A percentile compares a stretch with the other conserved stretches of the same genome.
phyloP scores from a whole-genome alignment of 495 filamentous ascomycete genomes.

The Parachaetomium inaequale region DNA sequence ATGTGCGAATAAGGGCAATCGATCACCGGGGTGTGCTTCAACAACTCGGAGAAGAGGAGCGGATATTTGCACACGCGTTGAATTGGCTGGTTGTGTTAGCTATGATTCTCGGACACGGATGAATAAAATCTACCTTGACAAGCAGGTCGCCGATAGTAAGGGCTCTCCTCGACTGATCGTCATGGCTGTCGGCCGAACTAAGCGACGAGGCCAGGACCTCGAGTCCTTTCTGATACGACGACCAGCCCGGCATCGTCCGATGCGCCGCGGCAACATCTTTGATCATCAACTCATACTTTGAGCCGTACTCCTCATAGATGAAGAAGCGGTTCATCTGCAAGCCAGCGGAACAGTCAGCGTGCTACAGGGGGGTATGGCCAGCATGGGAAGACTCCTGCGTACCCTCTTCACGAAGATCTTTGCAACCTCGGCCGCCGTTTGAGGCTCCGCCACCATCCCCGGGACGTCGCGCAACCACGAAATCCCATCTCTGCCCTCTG shows the following conservation, averaged over 20 bases:
- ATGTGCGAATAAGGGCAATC: conserved; percentile 79
- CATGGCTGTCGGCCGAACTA: conserved; percentile 62
- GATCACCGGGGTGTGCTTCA: conserved; percentile 73
- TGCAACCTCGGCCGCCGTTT: conserved; percentile 69
- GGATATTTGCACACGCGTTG: conserved; percentile 93
- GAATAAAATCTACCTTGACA: conserved; percentile 65
- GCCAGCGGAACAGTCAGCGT: neutral
- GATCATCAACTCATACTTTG: conserved; percentile 78
- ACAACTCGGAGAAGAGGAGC: conserved; percentile 76
- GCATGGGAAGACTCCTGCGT: conserved; percentile 22
- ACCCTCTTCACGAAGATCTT: conserved; percentile 74
- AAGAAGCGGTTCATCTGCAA: conserved; percentile 73
- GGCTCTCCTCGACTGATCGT: conserved; percentile 63
- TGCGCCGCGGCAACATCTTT: conserved; percentile 69
- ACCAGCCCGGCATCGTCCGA: conserved; percentile 70
- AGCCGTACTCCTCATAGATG: conserved; percentile 81
- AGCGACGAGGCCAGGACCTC: conserved; percentile 79
- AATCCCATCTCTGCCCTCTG: conserved; percentile 43
- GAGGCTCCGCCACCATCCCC: conserved; percentile 62
- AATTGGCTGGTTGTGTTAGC: conserved; percentile 58
- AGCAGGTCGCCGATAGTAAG: conserved; percentile 80
- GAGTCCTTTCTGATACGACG: conserved; percentile 77
- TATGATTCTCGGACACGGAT: neutral
- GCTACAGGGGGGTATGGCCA: too few species aligned
- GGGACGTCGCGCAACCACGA: conserved; percentile 46